phyloP scores from a whole-genome alignment of 1,284 basidiomycete genomes.

The Serendipita sp. region DNA sequence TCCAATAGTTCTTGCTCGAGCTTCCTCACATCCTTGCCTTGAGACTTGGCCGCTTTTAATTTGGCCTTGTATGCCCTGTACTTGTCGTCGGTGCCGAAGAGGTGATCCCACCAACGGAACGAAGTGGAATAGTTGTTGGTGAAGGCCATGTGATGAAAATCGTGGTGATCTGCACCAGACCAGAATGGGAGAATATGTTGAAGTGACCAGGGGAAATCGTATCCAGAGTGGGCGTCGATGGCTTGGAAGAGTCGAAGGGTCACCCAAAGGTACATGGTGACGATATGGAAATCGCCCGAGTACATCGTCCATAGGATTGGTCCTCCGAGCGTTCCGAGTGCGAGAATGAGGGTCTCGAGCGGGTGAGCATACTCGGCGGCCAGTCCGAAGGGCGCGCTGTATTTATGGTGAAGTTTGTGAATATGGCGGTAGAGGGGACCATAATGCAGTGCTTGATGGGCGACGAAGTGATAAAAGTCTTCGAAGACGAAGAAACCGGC shows the following conservation, averaged over 20 bases:
- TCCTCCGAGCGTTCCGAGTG: constrained; percentile 68
- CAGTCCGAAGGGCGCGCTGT: constrained; percentile 91
- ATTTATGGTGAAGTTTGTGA: constrained; percentile 97
- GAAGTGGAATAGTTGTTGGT: constrained; percentile 83
- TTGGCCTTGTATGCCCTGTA: constrained; percentile 64
- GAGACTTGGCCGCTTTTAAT: constrained; percentile 36
- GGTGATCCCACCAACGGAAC: constrained; percentile 83
- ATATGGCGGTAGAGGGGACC: constrained; percentile 91
- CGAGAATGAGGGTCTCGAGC: constrained; percentile 82
- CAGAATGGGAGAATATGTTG: constrained; percentile 92
- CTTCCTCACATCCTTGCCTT: constrained; percentile 28
- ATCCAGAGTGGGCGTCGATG: constrained; percentile 93
- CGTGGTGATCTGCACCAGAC: constrained; percentile 98
- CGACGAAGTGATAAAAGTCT: constrained; percentile 83
- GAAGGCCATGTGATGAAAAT: constrained; percentile 90
- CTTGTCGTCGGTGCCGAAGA: constrained; percentile 77
- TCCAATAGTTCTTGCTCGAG: constrained; percentile 45
- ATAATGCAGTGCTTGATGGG: constrained; percentile 83
- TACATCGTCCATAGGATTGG: constrained; percentile 77
- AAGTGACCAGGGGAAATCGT: constrained; percentile 96
- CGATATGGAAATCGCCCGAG: constrained; percentile 63
- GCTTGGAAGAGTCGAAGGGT: constrained; percentile 91
- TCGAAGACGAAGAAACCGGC: constrained; percentile 92
- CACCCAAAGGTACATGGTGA: constrained; percentile 93
- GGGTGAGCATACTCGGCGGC: constrained; percentile 97